Conservation (phyloP, 1,284 basidiomycete genomes). For the Moesziomyces sp. region DNA sequence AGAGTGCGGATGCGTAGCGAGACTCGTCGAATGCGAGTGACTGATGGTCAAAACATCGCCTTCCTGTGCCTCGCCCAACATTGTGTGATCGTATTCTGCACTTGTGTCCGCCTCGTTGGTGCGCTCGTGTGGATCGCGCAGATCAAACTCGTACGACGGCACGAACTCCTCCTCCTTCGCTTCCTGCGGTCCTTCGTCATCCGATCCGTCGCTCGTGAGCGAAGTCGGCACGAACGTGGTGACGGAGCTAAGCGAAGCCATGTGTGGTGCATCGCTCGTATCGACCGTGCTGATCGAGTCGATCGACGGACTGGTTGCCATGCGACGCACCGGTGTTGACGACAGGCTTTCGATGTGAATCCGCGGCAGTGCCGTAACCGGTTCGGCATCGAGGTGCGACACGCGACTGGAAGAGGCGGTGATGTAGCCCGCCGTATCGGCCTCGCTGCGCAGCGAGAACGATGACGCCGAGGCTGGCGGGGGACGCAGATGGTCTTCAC, state of each 20-base stretch:
- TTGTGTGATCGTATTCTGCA: not conserved
- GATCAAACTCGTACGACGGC: slow-evolving; percentile 28
- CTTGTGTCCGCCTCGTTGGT: slow-evolving; percentile 5
- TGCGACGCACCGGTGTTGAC: slow-evolving; percentile 26
- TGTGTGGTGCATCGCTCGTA: slow-evolving; percentile 8
- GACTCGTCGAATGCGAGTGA: slow-evolving; percentile 30
- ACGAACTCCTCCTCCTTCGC: slow-evolving; percentile 6
- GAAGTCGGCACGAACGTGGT: slow-evolving; percentile 40
- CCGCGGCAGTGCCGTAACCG: slow-evolving; percentile 16
- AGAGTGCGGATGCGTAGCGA: slow-evolving; percentile 20
- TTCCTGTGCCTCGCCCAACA: slow-evolving; percentile 14
- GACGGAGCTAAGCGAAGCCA: slow-evolving; percentile 28
- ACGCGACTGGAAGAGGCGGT: slow-evolving; percentile 30
- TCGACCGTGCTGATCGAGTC: slow-evolving; percentile 15
- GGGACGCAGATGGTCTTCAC: slow-evolving; percentile 4
- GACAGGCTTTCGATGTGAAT: slow-evolving; percentile 14
- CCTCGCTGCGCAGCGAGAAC: slow-evolving; percentile 26
- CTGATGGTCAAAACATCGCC: slow-evolving; percentile 34
- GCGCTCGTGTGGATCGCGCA: slow-evolving; percentile 28
- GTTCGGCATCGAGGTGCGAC: slow-evolving; percentile 21
- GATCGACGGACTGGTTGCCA: slow-evolving; percentile 2
- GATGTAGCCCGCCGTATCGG: slow-evolving; percentile 24
- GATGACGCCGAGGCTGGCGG: slow-evolving; percentile 25
- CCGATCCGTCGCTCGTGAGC: slow-evolving; percentile 1
- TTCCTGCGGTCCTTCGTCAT: slow-evolving; percentile 7